A percentile compares a stretch with the other conserved stretches of the same genome.
phyloP scores from a whole-genome alignment of 805 yeast species.

The Candida corydali region DNA sequence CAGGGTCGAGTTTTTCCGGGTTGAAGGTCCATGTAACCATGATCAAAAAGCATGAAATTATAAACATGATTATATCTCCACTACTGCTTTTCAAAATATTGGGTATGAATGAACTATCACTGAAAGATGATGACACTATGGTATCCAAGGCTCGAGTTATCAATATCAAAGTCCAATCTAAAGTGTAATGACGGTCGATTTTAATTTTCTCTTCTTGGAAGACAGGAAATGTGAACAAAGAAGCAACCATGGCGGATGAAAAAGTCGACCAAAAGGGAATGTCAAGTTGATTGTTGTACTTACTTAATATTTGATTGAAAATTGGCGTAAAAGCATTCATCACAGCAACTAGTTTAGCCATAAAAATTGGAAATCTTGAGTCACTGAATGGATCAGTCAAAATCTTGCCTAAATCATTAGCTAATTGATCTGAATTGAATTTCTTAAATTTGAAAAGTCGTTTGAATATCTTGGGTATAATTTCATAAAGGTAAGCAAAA shows the following conservation, averaged over 20 bases:
- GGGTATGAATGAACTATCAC: conserved; percentile 7
- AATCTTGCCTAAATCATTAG: conserved; percentile 10
- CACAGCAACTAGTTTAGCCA: conserved; percentile 19
- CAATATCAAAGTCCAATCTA: conserved; percentile 28
- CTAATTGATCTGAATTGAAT: conserved; percentile 4
- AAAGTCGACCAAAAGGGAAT: conserved; percentile 5
- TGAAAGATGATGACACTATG: conserved; percentile 7
- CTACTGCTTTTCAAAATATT: conserved; percentile 2
- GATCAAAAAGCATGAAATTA: conserved; percentile 20
- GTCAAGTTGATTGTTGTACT: not conserved
- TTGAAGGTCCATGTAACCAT: conserved; percentile 30
- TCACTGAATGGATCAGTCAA: conserved; percentile 17
- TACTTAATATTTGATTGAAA: conserved; percentile 1
- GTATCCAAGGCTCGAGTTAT: conserved; percentile 28
- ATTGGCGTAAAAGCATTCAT: conserved; percentile 17
- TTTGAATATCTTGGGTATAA: conserved; percentile 19
- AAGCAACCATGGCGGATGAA: conserved; percentile 17
- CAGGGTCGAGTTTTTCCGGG: conserved; percentile 33
- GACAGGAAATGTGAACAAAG: conserved; percentile 20
- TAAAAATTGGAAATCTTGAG: conserved; percentile 23
- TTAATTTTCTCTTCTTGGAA: conserved; percentile 17
- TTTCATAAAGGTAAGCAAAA: conserved; percentile 23
- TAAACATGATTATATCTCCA: conserved; percentile 23
- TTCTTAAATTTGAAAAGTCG: conserved; percentile 7
- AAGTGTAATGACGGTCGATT: conserved; percentile 21